Conservation (phyloP, 805 yeast genomes). For the Yamadazyma kitorensis region DNA sequence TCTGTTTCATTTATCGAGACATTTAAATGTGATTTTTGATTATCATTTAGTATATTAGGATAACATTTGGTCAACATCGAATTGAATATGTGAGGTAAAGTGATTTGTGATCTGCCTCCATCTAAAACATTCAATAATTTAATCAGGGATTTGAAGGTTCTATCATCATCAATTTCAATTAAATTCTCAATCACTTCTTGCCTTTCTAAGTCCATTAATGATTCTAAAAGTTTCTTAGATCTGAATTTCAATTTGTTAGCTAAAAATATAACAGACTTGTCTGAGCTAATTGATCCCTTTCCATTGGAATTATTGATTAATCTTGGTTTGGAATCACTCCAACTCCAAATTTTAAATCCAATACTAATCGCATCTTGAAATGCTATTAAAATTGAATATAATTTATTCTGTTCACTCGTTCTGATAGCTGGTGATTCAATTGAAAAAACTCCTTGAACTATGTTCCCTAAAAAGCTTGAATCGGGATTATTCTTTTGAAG, state of each 20-base stretch:
- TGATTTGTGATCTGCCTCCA: slow-evolving; percentile 74
- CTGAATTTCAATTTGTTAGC: slow-evolving; percentile 64
- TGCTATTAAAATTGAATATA: slow-evolving; percentile 57
- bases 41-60: slow-evolving; percentile 28
- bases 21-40: slow-evolving; percentile 45
- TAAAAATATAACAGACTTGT: slow-evolving; percentile 34
- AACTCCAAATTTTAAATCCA: slow-evolving; percentile 66
- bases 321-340: slow-evolving; percentile 49
- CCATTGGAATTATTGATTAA: not conserved
- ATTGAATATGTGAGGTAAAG: slow-evolving; percentile 65
- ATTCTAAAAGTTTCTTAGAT: slow-evolving; percentile 63
- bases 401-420: slow-evolving; percentile 50
- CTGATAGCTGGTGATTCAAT: slow-evolving; percentile 60
- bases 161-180: slow-evolving; percentile 33
- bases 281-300: not conserved
- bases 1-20: slow-evolving; percentile 44
- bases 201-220: slow-evolving; percentile 65
- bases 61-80: slow-evolving; percentile 49
- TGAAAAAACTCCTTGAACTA: slow-evolving; percentile 76
- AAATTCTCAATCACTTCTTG: slow-evolving; percentile 69
- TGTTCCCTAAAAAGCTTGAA: slow-evolving; percentile 53
- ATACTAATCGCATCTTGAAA: slow-evolving; percentile 57
- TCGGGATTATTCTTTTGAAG: slow-evolving; percentile 20
- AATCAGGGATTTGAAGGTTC: slow-evolving; percentile 24
- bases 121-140: slow-evolving; percentile 76